A percentile compares a stretch with the other conserved stretches of the same genome.
Evolutionary conservation across 345 rosid species (phyloP).

Genomic region (Citrus sp.): DNA sequence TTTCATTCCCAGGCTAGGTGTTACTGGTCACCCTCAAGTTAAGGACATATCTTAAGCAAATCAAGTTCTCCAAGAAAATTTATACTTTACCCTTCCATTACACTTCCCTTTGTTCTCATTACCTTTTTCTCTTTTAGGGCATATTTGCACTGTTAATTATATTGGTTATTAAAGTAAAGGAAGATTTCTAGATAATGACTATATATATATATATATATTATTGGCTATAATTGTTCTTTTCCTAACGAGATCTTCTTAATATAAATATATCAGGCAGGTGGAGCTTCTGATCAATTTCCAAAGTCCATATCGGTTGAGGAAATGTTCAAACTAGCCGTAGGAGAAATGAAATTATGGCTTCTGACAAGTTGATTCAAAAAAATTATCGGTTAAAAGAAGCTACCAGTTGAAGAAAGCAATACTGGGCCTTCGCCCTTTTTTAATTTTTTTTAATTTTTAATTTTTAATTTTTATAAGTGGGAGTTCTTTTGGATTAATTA

Average conservation of each 20-base stretch:
- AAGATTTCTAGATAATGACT: not conserved
- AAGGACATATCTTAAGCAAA: no score
- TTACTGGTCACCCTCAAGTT: no score
- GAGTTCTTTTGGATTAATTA: not conserved
- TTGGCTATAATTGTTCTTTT: not conserved
- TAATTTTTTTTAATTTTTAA: no score
- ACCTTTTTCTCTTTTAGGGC: no score
- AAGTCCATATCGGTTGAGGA: conserved; percentile 45
- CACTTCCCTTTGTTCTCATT: no score
- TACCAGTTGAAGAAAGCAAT: not conserved
- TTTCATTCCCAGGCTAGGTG: no score
- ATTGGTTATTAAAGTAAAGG: no score
- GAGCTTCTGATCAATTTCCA: conserved; percentile 22
- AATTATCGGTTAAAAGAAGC: not conserved
- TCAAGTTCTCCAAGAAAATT: no score
- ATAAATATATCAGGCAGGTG: conserved; percentile 19
- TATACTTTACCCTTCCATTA: no score
- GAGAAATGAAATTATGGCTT: conserved; percentile 50
- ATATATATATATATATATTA: no score
- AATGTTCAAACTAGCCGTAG: conserved; percentile 44
- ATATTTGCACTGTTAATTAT: no score
- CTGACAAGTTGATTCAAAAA: conserved; percentile 24
- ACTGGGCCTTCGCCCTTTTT: not conserved
- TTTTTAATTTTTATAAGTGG: not conserved
- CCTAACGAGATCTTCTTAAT: not conserved